Percentiles rank a stretch among this genome's conserved stretches.
These are phyloP conservation scores for Aspergillus melleus DNA, from an alignment of 2,329 filamentous ascomycete genomes.

Conservation along the genomic window DNA sequence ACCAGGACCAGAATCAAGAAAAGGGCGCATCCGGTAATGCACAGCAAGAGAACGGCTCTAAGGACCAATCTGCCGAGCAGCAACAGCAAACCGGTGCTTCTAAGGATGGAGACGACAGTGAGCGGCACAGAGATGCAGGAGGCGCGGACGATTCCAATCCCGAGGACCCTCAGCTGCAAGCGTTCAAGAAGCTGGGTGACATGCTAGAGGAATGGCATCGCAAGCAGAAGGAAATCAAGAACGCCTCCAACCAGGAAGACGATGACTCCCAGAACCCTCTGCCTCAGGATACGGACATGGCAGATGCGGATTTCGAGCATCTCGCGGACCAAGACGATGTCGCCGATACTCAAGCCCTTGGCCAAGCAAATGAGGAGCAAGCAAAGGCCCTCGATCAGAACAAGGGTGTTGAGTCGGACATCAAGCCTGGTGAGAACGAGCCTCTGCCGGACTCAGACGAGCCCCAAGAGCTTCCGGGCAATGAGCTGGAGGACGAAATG, in stretches of 20 bases:
- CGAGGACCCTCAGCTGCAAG: constrained; percentile 56
- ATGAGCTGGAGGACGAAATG: constrained; percentile 52
- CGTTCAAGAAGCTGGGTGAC: constrained; percentile 93
- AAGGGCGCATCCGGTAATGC: constrained; percentile 49
- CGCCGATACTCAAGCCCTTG: constrained; percentile 88
- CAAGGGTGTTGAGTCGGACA: constrained; percentile 75
- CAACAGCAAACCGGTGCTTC: constrained; percentile 46
- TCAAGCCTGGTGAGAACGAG: constrained; percentile 55
- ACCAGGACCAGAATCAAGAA: constrained; percentile 44
- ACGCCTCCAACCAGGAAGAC: constrained; percentile 56
- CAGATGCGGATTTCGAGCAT: constrained; percentile 87
- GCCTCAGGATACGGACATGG: constrained; percentile 67
- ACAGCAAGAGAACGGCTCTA: constrained; percentile 44
- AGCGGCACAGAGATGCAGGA: constrained; percentile 37
- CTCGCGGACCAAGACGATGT: constrained; percentile 77
- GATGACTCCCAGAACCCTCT: constrained; percentile 50
- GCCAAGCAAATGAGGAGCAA: constrained; percentile 83
- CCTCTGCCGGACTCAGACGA: constrained; percentile 57
- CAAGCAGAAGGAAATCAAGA: constrained; percentile 78
- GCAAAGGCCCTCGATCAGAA: constrained; percentile 81
- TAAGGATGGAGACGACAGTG: constrained; percentile 42
- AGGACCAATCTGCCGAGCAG: constrained; percentile 47
- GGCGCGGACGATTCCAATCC: constrained; percentile 36
- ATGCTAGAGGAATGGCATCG: constrained; percentile 90
- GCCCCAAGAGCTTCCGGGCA: constrained; percentile 37